Evolutionary conservation across 2,329 filamentous ascomycete genomes (phyloP).

Genomic region (Claviceps cyperi): DNA sequence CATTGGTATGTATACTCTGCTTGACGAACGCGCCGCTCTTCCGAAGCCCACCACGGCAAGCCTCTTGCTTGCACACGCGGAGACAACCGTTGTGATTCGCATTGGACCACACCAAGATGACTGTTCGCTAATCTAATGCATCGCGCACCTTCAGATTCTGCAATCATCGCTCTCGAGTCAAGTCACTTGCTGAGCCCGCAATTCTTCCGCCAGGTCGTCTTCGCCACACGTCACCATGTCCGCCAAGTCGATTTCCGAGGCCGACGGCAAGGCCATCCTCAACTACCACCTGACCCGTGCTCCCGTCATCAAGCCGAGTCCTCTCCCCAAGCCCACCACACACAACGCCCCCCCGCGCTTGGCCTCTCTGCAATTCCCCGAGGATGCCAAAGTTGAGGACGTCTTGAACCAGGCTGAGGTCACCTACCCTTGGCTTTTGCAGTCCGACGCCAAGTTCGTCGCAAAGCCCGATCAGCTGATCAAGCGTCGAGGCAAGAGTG

Average conservation of each 20-base stretch:
- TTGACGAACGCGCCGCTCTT: neutral
- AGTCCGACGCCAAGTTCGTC: conserved; percentile 76
- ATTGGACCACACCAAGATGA: neutral
- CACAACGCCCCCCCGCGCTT: conserved; percentile 90
- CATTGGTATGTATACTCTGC: conserved; percentile 6
- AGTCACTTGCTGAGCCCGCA: neutral
- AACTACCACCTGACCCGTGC: conserved; percentile 99
- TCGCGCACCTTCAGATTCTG: neutral
- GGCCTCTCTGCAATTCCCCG: conserved; percentile 83
- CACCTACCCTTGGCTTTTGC: conserved; percentile 91
- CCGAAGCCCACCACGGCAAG: neutral
- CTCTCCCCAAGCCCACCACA: conserved; percentile 66
- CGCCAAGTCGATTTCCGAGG: conserved; percentile 91
- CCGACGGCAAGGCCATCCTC: conserved; percentile 99
- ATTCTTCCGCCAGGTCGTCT: conserved; percentile 8
- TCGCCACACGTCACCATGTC: conserved; percentile 25
- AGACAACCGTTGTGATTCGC: neutral
- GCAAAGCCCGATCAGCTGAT: conserved; percentile 99
- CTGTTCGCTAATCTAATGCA: conserved; percentile 3
- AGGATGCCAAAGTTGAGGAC: conserved; percentile 66
- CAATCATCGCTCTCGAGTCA: neutral
- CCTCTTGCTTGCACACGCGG: neutral
- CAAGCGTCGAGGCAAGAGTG: conserved; percentile 98
- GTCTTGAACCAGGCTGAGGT: conserved; percentile 91
- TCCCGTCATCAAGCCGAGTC: conserved; percentile 93